Evolutionary conservation across 1,139 yeast species (phyloP).

Genomic region (Debaryomyces sp.): DNA sequence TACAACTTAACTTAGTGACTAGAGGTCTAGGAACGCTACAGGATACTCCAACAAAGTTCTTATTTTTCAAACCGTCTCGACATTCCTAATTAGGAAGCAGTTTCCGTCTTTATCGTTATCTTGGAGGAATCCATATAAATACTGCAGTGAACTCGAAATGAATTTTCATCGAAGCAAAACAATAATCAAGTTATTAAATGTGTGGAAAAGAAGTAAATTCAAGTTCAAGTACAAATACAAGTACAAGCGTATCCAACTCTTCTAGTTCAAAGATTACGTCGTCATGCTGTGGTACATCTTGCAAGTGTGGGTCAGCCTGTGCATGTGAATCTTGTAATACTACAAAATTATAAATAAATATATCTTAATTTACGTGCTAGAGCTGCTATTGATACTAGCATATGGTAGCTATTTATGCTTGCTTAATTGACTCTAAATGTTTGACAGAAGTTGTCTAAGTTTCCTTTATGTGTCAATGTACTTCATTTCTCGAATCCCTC

Average conservation of each 20-base stretch:
- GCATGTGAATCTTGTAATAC: conserved; percentile 44
- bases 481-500: too few relatives aligned
- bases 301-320: conserved; percentile 43
- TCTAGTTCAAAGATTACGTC: conserved; percentile 12
- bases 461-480: too few relatives aligned
- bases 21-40: too few relatives aligned
- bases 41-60: too few relatives aligned
- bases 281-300: conserved; percentile 34
- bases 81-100: not conserved
- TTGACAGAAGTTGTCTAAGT: too few relatives aligned
- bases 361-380: too few relatives aligned
- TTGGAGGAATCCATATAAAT: not conserved
- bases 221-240: conserved; percentile 11
- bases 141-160: not conserved
- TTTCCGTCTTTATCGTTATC: not conserved
- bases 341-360: conserved; percentile 38
- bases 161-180: too few relatives aligned
- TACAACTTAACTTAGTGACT: not conserved
- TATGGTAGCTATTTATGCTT: too few relatives aligned
- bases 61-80: not conserved
- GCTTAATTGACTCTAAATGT: too few relatives aligned
- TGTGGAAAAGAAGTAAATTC: conserved; percentile 20
- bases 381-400: too few relatives aligned
- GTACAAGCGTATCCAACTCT: too few relatives aligned
- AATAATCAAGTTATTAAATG: conserved; percentile 12